phyloP scores from a whole-genome alignment of 2,329 filamentous ascomycete genomes.

The Aureobasidium pullulans region DNA sequence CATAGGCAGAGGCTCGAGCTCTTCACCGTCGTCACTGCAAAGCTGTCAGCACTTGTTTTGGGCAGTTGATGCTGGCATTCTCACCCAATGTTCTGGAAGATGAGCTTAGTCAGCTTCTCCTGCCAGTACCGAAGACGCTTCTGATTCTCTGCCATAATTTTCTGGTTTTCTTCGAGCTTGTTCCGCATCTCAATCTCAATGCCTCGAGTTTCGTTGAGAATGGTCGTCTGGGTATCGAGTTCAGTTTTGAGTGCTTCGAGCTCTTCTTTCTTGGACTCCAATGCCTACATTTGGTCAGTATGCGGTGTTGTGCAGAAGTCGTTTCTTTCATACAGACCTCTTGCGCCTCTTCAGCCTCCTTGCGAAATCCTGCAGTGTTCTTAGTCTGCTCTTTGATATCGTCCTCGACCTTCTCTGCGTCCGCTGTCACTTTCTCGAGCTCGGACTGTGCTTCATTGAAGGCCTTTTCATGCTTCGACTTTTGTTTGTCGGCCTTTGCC shows the following conservation, averaged over 20 bases:
- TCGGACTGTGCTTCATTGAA: constrained; percentile 72
- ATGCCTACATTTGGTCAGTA: constrained; percentile 39
- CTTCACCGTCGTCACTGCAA: constrained; percentile 45
- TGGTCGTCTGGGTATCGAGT: constrained; percentile 75
- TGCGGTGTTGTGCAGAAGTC: not conserved
- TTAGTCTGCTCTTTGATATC: constrained; percentile 72
- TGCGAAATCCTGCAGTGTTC: constrained; percentile 64
- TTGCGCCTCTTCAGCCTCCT: constrained; percentile 73
- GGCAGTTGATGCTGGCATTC: not conserved
- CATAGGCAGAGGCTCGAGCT: constrained; percentile 52
- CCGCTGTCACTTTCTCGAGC: constrained; percentile 60
- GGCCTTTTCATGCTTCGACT: constrained; percentile 77
- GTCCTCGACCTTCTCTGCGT: constrained; percentile 69
- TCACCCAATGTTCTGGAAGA: constrained; percentile 62
- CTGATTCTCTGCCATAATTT: constrained; percentile 77
- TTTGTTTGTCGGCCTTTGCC: constrained; percentile 90
- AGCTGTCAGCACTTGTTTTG: not conserved
- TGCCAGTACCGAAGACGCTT: constrained; percentile 79
- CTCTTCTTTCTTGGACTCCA: constrained; percentile 73
- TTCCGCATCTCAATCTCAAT: constrained; percentile 97
- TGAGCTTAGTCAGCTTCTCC: constrained; percentile 79
- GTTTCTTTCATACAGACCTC: constrained; percentile 37
- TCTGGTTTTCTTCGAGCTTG: constrained; percentile 93
- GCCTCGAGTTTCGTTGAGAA: constrained; percentile 82
- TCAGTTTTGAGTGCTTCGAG: constrained; percentile 73